Evolutionary conservation across 805 yeast species (phyloP).

Genomic region (Ogataea nitratoaversa): DNA sequence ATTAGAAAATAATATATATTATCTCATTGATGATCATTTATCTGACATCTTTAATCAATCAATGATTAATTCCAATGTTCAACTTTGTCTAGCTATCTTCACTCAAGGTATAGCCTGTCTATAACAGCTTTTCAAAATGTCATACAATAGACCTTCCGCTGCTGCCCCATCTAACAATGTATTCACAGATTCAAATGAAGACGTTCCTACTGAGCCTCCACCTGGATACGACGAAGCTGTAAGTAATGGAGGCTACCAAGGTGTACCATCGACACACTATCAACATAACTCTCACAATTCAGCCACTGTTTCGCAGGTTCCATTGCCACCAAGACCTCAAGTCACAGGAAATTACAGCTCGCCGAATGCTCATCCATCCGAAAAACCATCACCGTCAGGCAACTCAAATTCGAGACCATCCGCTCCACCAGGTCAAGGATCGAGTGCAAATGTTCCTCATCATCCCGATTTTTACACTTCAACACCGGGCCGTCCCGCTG

Average conservation of each 20-base stretch:
- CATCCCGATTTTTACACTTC: slow-evolving; percentile 10
- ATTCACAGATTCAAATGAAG: slow-evolving; percentile 6
- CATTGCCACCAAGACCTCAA: no score
- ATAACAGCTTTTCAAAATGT: no score
- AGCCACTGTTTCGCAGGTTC: no score
- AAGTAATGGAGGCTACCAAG: slow-evolving; percentile 17
- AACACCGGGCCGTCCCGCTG: slow-evolving; percentile 9
- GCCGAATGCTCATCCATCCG: slow-evolving; percentile 1
- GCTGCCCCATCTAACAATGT: not conserved
- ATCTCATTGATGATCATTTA: no score
- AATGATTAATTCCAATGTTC: no score
- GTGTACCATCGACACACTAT: slow-evolving; percentile 33
- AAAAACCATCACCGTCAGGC: slow-evolving; percentile 1
- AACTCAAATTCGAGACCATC: slow-evolving; percentile 12
- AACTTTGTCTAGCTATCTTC: no score
- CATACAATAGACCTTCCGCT: no score
- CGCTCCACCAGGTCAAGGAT: slow-evolving; percentile 16
- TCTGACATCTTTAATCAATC: no score
- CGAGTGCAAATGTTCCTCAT: slow-evolving; percentile 7
- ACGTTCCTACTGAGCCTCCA: slow-evolving; percentile 8
- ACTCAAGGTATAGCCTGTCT: no score
- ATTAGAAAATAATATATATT: no score
- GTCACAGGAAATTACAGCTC: no score
- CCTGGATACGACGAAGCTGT: slow-evolving; percentile 13
- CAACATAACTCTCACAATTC: slow-evolving; percentile 37